phyloP scores from a whole-genome alignment of 805 yeast species.

The Candida ficus region DNA sequence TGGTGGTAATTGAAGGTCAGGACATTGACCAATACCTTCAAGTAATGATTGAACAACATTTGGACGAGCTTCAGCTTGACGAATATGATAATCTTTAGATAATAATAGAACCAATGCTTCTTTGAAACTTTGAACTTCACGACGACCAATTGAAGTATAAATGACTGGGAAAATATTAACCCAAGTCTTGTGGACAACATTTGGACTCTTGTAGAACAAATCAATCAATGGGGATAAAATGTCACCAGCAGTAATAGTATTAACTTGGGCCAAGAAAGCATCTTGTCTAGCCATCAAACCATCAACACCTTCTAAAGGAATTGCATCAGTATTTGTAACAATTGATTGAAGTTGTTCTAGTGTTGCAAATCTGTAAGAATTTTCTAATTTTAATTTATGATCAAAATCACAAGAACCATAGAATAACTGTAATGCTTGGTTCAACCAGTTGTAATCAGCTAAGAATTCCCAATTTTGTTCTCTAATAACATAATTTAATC shows the following conservation, averaged over 20 bases:
- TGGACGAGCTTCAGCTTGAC: constrained; percentile 82
- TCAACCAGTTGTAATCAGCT: constrained; percentile 91
- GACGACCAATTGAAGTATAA: constrained; percentile 64
- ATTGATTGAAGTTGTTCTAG: constrained; percentile 35
- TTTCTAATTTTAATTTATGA: constrained; percentile 39
- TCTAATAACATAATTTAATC: constrained; percentile 80
- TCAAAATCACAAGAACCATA: constrained; percentile 69
- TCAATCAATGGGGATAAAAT: constrained; percentile 71
- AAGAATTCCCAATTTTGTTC: constrained; percentile 97
- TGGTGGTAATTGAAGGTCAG: constrained; percentile 81
- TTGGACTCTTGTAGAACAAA: constrained; percentile 75
- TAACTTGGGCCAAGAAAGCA: constrained; percentile 22
- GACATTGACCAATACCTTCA: constrained; percentile 75
- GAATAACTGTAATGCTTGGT: constrained; percentile 83
- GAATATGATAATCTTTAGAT: constrained; percentile 87
- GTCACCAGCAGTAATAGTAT: constrained; percentile 47
- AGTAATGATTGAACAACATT: constrained; percentile 82
- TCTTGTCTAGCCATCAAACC: constrained; percentile 31
- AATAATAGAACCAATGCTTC: constrained; percentile 71
- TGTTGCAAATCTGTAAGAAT: constrained; percentile 50
- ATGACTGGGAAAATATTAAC: constrained; percentile 75
- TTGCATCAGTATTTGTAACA: constrained; percentile 19
- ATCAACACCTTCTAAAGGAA: constrained; percentile 24
- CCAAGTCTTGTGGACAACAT: constrained; percentile 82
- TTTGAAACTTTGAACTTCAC: constrained; percentile 82